Evolutionary conservation across 1,139 yeast genomes (phyloP), one percentile per base, ranked within the genome.

Genomic region (Candida tunisiensis): DNA sequence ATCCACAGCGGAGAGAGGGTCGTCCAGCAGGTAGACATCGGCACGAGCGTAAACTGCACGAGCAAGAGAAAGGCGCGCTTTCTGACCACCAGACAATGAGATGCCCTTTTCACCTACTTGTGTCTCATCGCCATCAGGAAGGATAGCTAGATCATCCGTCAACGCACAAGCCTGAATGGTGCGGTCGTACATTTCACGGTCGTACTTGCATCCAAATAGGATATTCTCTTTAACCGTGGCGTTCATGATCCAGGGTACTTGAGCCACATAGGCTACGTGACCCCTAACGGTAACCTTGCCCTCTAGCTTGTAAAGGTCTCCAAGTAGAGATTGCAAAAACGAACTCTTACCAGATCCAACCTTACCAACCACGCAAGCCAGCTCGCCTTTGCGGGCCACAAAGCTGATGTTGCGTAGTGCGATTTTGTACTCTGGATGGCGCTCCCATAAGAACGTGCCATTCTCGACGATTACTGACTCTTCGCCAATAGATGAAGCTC

Each of bases 61-160:
- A 2, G 96, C 96, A 35, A 88, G 63, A 2, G 93, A 72, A 28
- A 88, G 58, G 53, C 98, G 72, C 1, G 96, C 95, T 60, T 85
- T 88, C 53, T 88, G 96, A 25, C 98, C 98, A 34, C 98, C 98
- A 26, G 94, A 80, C 32, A 88, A 61, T 9, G 95, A 80, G 31
- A 88, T 82, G 42, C 98, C 98, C 56, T 85, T 88, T 55, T 88
- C 98, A 37, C 98, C 98, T 28, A 88, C 96, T 43, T 78, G 68
- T 3, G 98, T 85, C 31, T 61, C 59, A 49, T 88, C 96, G 27
- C 96, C 95, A 45, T 80, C 79, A 3, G 93, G 79, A 29, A 88
- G 60, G 20, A 75, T 69, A 16, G 65, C 66, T 38, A 88, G 63
- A 54, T 88, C 98, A 25, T 71, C 70, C n/a, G 62, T 54, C 42